phyloP scores from a whole-genome alignment of 2,329 filamentous ascomycete species.

The Beauveria varroae region DNA sequence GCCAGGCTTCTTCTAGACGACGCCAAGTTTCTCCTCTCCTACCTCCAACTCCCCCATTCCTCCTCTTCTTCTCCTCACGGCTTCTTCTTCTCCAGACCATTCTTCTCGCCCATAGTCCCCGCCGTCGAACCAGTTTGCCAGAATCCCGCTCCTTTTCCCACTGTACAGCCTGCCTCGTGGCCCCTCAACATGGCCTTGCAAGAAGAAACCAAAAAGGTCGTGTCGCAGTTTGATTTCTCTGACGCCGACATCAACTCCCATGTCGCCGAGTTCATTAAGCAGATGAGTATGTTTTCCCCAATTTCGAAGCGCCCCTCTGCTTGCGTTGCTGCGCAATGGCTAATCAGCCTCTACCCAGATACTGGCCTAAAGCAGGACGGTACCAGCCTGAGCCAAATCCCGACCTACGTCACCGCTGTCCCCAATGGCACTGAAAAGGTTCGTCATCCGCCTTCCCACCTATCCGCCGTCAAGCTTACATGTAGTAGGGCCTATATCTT shows the following conservation, averaged over 20 bases:
- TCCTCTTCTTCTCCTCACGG: constrained; percentile 14
- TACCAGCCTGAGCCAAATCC: constrained; percentile 87
- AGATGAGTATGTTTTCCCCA: constrained; percentile 58
- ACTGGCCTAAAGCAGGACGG: constrained; percentile 74
- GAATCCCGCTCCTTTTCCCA: constrained; percentile 47
- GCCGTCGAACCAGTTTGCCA: constrained; percentile 44
- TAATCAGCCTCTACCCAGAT: constrained; percentile 38
- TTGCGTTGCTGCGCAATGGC: not conserved
- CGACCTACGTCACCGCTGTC: constrained; percentile 90
- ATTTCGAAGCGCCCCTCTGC: not conserved
- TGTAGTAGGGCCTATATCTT: constrained; percentile 76
- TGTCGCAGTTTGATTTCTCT: constrained; percentile 77
- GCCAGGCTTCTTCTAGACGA: constrained; percentile 45
- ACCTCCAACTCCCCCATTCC: constrained; percentile 13
- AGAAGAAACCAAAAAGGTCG: constrained; percentile 71
- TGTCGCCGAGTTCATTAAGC: constrained; percentile 75
- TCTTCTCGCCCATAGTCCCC: constrained; percentile 27
- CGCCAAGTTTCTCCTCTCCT: constrained; percentile 28
- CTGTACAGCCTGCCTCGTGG: constrained; percentile 44
- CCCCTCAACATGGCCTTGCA: constrained; percentile 54
- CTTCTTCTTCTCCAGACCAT: constrained; percentile 22
- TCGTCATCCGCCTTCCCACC: constrained; percentile 16
- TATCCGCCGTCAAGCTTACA: constrained; percentile 1
- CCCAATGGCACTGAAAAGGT: constrained; percentile 98
- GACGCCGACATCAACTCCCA: constrained; percentile 70